Evolutionary conservation across 2,329 filamentous ascomycete genomes (phyloP).

Genomic region (Pseudocercospora cruenta): DNA sequence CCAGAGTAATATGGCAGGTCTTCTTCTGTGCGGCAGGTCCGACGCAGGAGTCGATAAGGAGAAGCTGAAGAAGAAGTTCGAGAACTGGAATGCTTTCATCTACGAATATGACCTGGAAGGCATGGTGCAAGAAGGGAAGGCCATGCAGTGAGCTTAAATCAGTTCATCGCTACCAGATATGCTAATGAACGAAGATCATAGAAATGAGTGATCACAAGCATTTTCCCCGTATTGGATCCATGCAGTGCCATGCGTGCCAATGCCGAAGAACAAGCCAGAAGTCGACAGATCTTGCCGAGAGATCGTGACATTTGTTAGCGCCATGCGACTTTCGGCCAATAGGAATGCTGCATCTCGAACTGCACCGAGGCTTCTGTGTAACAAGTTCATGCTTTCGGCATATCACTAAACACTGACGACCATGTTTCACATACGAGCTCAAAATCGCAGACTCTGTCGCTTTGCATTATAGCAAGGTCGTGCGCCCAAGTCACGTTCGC

Average conservation of each 20-base stretch:
- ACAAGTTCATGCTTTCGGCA: background rate
- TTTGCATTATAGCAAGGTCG: background rate
- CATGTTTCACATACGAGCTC: background rate
- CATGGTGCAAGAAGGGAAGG: background rate
- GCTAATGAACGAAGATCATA: background rate
- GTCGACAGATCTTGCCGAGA: constrained; percentile 6
- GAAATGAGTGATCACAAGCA: background rate
- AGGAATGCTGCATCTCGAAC: background rate
- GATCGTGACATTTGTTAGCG: background rate
- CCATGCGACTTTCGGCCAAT: background rate
- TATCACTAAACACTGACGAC: background rate
- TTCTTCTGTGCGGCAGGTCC: constrained; percentile 5
- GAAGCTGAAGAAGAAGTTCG: constrained; percentile 1
- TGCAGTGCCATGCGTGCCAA: background rate
- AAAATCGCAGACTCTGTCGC: background rate
- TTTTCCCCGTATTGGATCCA: background rate
- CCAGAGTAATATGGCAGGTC: constrained; percentile 4
- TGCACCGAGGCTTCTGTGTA: background rate
- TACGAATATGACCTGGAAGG: background rate
- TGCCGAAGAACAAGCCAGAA: constrained; percentile 5
- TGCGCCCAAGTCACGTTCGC: background rate
- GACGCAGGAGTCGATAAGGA: constrained; percentile 1
- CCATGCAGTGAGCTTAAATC: background rate
- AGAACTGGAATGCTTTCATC: constrained; percentile 6
- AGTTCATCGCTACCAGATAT: background rate